Base-by-base conservation (phyloP, 2,329 filamentous ascomycete genomes). In the Botryotinia globosa region DNA sequence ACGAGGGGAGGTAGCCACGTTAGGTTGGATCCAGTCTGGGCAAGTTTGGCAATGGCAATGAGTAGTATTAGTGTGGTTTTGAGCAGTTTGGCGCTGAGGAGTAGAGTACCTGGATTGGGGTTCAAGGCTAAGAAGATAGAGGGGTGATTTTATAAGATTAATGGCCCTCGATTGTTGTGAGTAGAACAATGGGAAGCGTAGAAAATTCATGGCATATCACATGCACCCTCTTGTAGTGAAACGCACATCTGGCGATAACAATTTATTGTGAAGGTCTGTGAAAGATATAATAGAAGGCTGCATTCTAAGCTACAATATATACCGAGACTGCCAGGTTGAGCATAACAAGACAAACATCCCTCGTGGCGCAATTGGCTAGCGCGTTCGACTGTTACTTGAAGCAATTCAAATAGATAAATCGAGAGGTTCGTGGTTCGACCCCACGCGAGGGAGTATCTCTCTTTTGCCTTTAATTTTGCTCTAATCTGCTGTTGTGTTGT, bases 51-150 rank as follows among this genome's bases (percentile, higher is more conserved):
- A 1, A 98, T 98, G 95, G 95, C 95, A 39, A 82, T 94, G 81
- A 97, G 94, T 82, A 95, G 92, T 81, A 90, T 98, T 76, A 96
- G 92, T 79, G 94, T 98, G 63, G 92, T 98, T 68, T 83, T 89
- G 79, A 97, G 94, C 81, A 95, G 92, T 83, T 82, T 97, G 78
- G 85, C 90, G 67, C 82, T 98, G 83, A 88, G 80, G 65, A 79
- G 76, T 74, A 71, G 76, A n/a, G 44, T 83, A 9, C 81, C 80
- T 16, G 74, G 79, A 25, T 32, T 83, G 16, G 83, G 82, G 12
- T 83, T 82, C 64, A 79, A 76, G 72, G 77, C 18, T 32, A 29
- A 37, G 48, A 42, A 29, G 16, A 18, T 37, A 25, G 63, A 48
- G 16, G 7, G 22, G 12, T 48, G 12, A 29, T 22, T 25, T 64